Percentiles rank a stretch among this genome's conserved stretches.
These are phyloP conservation scores for Juglanconis juglandina DNA, from an alignment of 2,329 filamentous ascomycete genomes.

Conservation along the genomic window DNA sequence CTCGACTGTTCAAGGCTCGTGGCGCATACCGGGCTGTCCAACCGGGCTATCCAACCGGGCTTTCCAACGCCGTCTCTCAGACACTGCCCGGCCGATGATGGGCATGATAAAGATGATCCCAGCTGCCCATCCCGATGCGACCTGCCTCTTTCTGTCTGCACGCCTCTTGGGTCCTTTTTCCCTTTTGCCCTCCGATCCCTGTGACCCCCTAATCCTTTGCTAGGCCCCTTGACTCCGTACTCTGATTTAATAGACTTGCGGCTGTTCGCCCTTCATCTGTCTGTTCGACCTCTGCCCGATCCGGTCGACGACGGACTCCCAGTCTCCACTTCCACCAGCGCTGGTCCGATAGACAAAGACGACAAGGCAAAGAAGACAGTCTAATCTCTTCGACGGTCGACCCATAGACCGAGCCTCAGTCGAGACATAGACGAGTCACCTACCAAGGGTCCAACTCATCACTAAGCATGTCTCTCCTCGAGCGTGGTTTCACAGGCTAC, in stretches of 20 bases:
- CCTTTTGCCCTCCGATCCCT: not conserved
- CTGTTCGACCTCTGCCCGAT: not conserved
- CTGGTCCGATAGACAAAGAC: not conserved
- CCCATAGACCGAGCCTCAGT: not conserved
- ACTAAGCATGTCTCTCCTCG: not conserved
- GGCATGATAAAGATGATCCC: conserved; percentile 8
- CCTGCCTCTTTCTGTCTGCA: conserved; percentile 12
- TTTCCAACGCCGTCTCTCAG: not conserved
- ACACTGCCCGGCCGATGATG: not conserved
- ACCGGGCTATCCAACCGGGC: not conserved
- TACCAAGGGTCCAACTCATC: not conserved
- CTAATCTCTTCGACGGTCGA: not conserved
- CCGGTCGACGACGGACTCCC: not conserved
- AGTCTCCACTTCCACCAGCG: not conserved
- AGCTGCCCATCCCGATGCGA: not conserved
- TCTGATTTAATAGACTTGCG: not conserved
- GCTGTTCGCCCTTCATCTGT: not conserved
- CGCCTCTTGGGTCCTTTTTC: not conserved
- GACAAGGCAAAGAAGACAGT: not conserved
- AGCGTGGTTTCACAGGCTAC: not conserved
- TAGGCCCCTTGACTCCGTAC: not conserved
- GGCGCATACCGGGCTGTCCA: not conserved
- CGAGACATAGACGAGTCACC: not conserved
- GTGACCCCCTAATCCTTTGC: not conserved
- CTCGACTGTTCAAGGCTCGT: not conserved